Percentiles rank a stretch among this genome's conserved stretches.
Conservation (phyloP, 164 flowering plant genomes). For the Berberis thunbergii region DNA sequence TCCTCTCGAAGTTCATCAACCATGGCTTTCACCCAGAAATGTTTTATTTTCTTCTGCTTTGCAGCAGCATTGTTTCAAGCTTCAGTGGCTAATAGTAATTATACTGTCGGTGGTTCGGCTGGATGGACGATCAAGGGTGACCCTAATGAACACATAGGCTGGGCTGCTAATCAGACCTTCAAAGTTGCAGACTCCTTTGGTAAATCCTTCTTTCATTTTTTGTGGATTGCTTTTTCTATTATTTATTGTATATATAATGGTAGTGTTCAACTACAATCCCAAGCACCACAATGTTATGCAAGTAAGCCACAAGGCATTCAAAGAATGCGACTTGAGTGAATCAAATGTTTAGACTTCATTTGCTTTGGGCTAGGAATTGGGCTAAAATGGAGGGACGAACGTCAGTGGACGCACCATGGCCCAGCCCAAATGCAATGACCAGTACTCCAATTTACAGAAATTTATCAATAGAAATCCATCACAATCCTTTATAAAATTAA, state of each 20-base stretch:
- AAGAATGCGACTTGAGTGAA: constrained; percentile 40
- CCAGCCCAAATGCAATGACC: too few relatives aligned
- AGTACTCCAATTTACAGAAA: too few relatives aligned
- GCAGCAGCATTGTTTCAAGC: not conserved
- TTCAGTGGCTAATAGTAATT: not conserved
- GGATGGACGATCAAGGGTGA: not conserved
- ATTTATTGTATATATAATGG: not conserved
- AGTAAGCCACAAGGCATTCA: constrained; percentile 10
- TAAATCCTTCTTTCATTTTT: not conserved
- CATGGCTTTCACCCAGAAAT: not conserved
- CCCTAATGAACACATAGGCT: not conserved
- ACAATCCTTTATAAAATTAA: too few relatives aligned
- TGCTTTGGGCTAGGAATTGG: too few relatives aligned
- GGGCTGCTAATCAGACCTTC: not conserved
- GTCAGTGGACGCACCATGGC: too few relatives aligned
- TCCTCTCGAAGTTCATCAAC: not conserved
- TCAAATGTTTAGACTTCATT: too few relatives aligned
- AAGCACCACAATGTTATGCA: not conserved
- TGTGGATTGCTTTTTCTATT: not conserved
- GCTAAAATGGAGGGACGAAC: too few relatives aligned
- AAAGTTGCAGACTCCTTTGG: not conserved
- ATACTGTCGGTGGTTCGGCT: not conserved
- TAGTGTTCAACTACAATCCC: not conserved
- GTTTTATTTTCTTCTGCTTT: not conserved
- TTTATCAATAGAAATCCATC: too few relatives aligned